Base-by-base conservation (phyloP, 129 eudicot species). In the Smallanthus sonchifolius region DNA sequence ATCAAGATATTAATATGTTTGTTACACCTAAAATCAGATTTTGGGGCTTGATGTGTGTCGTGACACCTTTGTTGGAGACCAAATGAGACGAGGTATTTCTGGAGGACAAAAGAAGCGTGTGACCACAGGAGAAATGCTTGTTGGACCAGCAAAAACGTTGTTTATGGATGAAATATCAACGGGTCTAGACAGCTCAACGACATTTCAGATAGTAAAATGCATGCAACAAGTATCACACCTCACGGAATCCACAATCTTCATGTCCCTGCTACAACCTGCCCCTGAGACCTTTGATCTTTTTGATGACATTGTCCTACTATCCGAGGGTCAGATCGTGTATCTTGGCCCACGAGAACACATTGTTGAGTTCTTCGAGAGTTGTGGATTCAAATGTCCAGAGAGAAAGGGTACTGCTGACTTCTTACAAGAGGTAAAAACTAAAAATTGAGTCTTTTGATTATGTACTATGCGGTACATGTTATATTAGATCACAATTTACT, bases 121-220 rank as follows among this genome's bases (percentile, higher is more conserved):
- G 10, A 92, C 97, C 11, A 92, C 97, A 76, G 97, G 98, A 24
- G 98, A 94, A 68, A 90, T 94, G 97, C 83, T 94, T 64, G 98
- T 94, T 3, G 98, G 98, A 24, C 98, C 98, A 3, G 85, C 98
- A 34, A 94, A 91, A 75, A 78, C 91, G 17, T 76, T 94, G 57
- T 88, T 94, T 76, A 94, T 94, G 98, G 98, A 94, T 38, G 98
- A 94, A 77, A 94, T 94, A 78, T 94, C 98, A 78, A 94, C 97
- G 0, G 98, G 98, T 62, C 85, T 94, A 37, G 98, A 94, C 80
- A 94, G 98, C 71, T 90, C 98, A 10, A 94, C 98, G 30, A 94
- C 98, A 11, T 94, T 80, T 83, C 98, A 94, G 79, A 91, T 94
- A 52, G 98, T 94, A 28, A 90, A 94, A 72, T 94, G 98, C 63